Conservation (phyloP, 768 basidiomycete genomes). For the Termitomyces sp. region DNA sequence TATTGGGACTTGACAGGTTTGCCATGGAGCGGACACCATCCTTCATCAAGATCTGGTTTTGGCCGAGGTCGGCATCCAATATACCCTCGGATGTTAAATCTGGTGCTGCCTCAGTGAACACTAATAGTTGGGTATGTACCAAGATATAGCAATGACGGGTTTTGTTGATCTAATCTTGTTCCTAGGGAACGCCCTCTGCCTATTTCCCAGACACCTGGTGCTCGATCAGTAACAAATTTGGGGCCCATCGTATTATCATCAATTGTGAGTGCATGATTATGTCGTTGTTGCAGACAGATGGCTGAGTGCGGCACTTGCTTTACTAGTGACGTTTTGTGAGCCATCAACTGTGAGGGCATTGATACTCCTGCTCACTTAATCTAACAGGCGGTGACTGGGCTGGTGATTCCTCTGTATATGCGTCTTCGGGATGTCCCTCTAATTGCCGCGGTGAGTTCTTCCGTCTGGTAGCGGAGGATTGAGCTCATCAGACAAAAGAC, state of each 20-base stretch:
- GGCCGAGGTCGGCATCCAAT: conserved; percentile 43
- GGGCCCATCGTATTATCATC: conserved; percentile 61
- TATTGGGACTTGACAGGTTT: conserved; percentile 35
- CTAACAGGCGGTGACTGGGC: conserved; percentile 56
- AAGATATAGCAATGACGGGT: background rate
- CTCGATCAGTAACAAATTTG: conserved; percentile 51
- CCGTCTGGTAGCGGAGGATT: background rate
- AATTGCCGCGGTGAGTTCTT: conserved; percentile 45
- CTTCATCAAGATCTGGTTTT: conserved; percentile 72
- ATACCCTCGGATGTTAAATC: conserved; percentile 45
- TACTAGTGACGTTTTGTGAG: conserved; percentile 59
- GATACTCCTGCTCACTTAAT: background rate
- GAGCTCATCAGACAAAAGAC: conserved; percentile 30
- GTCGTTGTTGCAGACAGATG: background rate
- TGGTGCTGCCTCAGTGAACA: conserved; percentile 40
- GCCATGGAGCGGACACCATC: conserved; percentile 56
- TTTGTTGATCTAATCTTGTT: background rate
- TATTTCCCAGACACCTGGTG: conserved; percentile 61
- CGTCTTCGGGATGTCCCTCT: conserved; percentile 47
- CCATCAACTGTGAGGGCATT: background rate
- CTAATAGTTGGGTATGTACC: conserved; percentile 47
- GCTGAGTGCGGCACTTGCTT: background rate
- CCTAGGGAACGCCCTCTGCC: conserved; percentile 55
- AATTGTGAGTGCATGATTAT: conserved; percentile 35
- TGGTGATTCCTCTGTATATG: conserved; percentile 36